phyloP scores from a whole-genome alignment of 345 rosid species.

The thale cress (Arabidopsis thaliana) region TAIR10.1 NC_003070.9:10728501-10729000 shows the following conservation, averaged over 20 bases:
- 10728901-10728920: slow-evolving; percentile 10
- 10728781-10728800: not conserved
- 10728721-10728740: slow-evolving; percentile 76
- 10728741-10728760: slow-evolving; percentile 34
- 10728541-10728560: slow-evolving; percentile 52
- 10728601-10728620: slow-evolving; percentile 68
- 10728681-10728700: slow-evolving; percentile 85
- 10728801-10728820: slow-evolving; percentile 43
- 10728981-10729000: slow-evolving; percentile 46
- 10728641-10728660: slow-evolving; percentile 91
- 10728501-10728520: slow-evolving; percentile 12
- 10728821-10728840: slow-evolving; percentile 58
- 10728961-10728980: slow-evolving; percentile 19
- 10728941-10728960: slow-evolving; percentile 6
- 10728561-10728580: slow-evolving; percentile 69
- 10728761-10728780: slow-evolving; percentile 7
- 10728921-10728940: slow-evolving; percentile 5
- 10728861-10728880: slow-evolving; percentile 92
- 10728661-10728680: slow-evolving; percentile 79
- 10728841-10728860: slow-evolving; percentile 74
- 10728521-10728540: slow-evolving; percentile 7
- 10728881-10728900: slow-evolving; percentile 34
- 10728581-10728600: slow-evolving; percentile 85
- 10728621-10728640: slow-evolving; percentile 84
- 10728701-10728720: slow-evolving; percentile 76